These are phyloP conservation scores for Echinochloa phyllopogon DNA, from an alignment of 176 grass and related monocot species.

Conservation along the genomic window DNA sequence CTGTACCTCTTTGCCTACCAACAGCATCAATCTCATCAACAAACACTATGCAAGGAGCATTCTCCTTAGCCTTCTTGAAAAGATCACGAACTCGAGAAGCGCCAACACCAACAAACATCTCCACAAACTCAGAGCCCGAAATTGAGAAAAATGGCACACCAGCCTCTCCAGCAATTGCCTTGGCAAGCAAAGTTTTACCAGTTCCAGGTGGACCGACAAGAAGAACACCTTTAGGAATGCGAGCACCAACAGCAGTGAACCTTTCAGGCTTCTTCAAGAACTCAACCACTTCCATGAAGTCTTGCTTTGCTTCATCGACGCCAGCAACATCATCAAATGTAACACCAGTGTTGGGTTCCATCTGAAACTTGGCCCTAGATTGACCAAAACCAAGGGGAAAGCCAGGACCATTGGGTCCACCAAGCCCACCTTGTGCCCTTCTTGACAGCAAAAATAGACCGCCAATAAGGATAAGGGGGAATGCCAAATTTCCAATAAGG, in stretches of 20 bases:
- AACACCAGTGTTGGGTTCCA: conserved; percentile 98
- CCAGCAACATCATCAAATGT: conserved; percentile 98
- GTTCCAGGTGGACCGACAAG: conserved; percentile 96
- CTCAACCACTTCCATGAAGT: conserved; percentile 99
- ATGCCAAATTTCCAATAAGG: conserved; percentile 92
- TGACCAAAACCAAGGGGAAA: conserved; percentile 92
- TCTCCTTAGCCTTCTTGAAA: conserved; percentile 99
- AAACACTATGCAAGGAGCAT: conserved; percentile 96
- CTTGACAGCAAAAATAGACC: conserved; percentile 93
- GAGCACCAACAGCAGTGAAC: conserved; percentile 96
- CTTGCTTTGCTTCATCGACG: conserved; percentile 91
- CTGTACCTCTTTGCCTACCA: conserved; percentile 88
- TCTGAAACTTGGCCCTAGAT: conserved; percentile 97
- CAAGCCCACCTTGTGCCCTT: conserved; percentile 80
- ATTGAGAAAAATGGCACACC: conserved; percentile 99
- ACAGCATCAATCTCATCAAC: conserved; percentile 97
- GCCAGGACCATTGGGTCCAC: conserved; percentile 87
- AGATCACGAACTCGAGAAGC: conserved; percentile 95
- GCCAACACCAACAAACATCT: conserved; percentile 99
- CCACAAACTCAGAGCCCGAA: conserved; percentile 95
- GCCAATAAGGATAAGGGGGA: conserved; percentile 94
- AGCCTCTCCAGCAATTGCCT: conserved; percentile 97
- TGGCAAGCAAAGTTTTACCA: conserved; percentile 96
- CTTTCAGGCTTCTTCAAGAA: conserved; percentile 98
- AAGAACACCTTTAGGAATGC: conserved; percentile 97